Evolutionary conservation across 1,139 yeast species (phyloP), one percentile per base, ranked within the genome.

Genomic region (Yamadazyma spencermartinsiae): DNA sequence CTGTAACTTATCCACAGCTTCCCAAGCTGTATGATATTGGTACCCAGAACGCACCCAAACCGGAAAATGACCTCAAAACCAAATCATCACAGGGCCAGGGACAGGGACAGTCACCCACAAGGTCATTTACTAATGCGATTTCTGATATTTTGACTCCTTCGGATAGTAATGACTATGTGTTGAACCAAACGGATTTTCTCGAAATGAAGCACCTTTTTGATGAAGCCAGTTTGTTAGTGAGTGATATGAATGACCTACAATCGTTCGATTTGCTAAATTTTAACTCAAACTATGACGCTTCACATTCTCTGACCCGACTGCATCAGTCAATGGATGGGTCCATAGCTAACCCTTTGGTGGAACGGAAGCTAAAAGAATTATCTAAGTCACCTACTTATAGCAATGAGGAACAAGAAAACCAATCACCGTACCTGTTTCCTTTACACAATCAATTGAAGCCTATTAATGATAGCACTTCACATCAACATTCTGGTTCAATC

Each of bases 141-240:
- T 55, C 67, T 14, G 71, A 68, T 42, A 61, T 63, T 3, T 42
- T 65, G 6, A 47, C 62, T 2, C 56, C 61, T 5, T 20, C 40
- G 9, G 46, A 42, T 8, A 23, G 24, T 16, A 35, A 33, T 19
- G 44, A 45, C 1, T 38, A 34, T 32, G 18, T 39, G 4, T 14
- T 44, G 10, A 36, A 26, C 12, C 42, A 45, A 19, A 19, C 12
- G 1, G 49, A 45, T 19, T 32, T 38, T 6, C 11, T 28, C 8
- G 49, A 49, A 18, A 37, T 60, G 46, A 48, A 55, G 37, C 42
- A 47, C 42, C 40, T 78, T 13, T 69, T 76, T 44, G 70, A 72
- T 44, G 81, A 77, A 36, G 82, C 82, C 3, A 63, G 72, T 21
- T 51, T 67, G 27, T 56, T 79, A 43, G 80, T 79, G 13, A 67